Conservation (phyloP, 805 yeast species). For the Blastobotrys mokoenaii region DNA sequence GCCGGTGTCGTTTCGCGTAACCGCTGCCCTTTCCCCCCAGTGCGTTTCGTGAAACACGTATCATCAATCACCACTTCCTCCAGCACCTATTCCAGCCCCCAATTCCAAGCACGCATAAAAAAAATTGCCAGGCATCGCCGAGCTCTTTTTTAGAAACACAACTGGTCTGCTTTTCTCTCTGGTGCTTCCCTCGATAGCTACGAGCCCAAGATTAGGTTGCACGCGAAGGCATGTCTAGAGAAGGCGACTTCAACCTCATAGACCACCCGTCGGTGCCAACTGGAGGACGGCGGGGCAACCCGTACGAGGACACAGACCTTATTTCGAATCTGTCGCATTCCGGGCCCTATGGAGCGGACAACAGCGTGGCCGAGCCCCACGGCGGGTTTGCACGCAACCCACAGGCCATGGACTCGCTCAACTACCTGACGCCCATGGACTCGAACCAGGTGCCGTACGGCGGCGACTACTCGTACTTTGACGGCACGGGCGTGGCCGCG, state of each 20-base stretch:
- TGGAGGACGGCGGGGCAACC: constrained; percentile 6
- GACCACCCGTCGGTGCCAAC: constrained; percentile 19
- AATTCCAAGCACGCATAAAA: too few species aligned
- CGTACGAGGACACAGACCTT: constrained; percentile 8
- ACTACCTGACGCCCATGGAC: constrained; percentile 1
- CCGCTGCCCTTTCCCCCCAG: too few species aligned
- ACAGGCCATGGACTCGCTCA: constrained; percentile 1
- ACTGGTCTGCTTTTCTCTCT: too few species aligned
- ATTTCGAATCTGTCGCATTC: background rate
- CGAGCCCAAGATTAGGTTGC: too few species aligned
- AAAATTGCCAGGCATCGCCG: too few species aligned
- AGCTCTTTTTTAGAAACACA: too few species aligned
- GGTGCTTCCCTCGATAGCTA: too few species aligned
- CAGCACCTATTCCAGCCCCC: too few species aligned
- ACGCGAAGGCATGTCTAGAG: background rate
- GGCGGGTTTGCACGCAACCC: background rate
- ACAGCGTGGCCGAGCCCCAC: constrained; percentile 1
- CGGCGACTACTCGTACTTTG: constrained; percentile 11
- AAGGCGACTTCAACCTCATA: constrained; percentile 13
- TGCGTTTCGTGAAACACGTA: too few species aligned
- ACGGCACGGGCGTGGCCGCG: constrained; percentile 17
- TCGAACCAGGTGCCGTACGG: background rate
- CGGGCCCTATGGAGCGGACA: constrained; percentile 7
- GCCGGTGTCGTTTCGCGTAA: too few species aligned
- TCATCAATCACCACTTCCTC: too few species aligned